Percentiles rank a stretch among this genome's conserved stretches.
Evolutionary conservation across 2,329 filamentous ascomycete species (phyloP).

Genomic region (Calonectria multiphialidica): DNA sequence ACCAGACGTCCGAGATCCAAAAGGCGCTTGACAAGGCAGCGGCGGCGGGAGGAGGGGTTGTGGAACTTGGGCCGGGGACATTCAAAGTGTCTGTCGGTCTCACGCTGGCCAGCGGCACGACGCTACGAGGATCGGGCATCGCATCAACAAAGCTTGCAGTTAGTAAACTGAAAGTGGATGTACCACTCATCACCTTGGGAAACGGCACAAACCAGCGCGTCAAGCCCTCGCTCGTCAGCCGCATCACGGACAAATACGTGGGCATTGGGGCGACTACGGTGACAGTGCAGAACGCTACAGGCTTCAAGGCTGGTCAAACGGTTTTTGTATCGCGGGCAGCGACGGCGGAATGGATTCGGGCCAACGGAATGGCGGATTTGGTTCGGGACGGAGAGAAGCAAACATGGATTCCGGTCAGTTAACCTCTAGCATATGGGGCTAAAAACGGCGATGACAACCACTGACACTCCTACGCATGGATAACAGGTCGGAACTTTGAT

Average conservation of each 20-base stretch:
- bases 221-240: neutral
- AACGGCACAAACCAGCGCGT: neutral
- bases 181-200: conserved; percentile 32
- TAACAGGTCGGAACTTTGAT: conserved; percentile 21
- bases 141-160: conserved; percentile 13
- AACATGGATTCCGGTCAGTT: conserved; percentile 34
- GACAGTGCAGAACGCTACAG: neutral
- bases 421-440: too few relatives aligned
- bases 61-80: conserved; percentile 21
- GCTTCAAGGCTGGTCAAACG: conserved; percentile 20
- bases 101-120: conserved; percentile 8
- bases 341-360: conserved; percentile 29
- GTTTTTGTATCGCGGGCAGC: conserved; percentile 29
- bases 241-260: conserved; percentile 34
- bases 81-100: conserved; percentile 29
- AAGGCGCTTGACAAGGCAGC: conserved; percentile 29
- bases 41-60: conserved; percentile 25
- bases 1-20: conserved; percentile 28
- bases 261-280: conserved; percentile 27
- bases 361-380: conserved; percentile 32
- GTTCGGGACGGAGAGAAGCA: conserved; percentile 23
- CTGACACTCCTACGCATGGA: neutral
- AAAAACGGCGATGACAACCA: accelerated
- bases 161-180: neutral
- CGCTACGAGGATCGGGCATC: conserved; percentile 11